Evolutionary conservation across 2,329 filamentous ascomycete species (phyloP), one percentile per base, ranked within the genome.

Genomic region (Pseudopyricularia javanii): DNA sequence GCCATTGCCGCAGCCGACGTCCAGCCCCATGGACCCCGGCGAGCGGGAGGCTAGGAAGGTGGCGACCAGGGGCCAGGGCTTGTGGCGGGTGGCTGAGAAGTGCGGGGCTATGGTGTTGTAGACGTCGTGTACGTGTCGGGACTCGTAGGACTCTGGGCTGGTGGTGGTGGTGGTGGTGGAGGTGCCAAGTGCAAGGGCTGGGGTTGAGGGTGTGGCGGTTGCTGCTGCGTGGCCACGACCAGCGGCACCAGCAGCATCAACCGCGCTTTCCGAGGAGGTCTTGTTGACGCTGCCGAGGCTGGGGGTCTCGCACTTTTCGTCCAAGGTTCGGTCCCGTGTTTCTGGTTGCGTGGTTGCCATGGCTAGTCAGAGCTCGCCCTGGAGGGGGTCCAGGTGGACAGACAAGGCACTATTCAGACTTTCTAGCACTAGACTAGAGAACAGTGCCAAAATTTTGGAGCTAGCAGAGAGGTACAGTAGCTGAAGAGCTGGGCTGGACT

Each of bases 1-100:
- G 59, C 93, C 93, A 70, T 98, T 98, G 55, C 93, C 93, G 69
- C 93, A 97, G 56, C 93, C 93, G 54, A 97, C 76, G 68, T 98
- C 93, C 32, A 95, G 75, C 9, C 93, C 93, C 53, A 97, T 70
- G 50, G 87, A 79, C 26, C 91, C 91, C 12, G 82, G 70, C 0
- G 75, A 64, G 49, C 86, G 78, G 32, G 73, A 71, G 50, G 74
- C 70, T 34, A 97, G 78, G 66, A 96, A 97, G 34, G 74, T 73
- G 57, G 90, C 80, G 53, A 97, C 87, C 60, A 94, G 85, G 22
- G 93, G 93, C 93, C 93, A 98, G 56, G 93, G 90, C 80, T 82
- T 82, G 72, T 85, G 79, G 56, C 82, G 79, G 22, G 88, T 91
- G 15, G 85, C 81, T 12, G 86, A 91, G 71, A 93, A 93, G 71